Evolutionary conservation across 2,329 filamentous ascomycete species (phyloP), one percentile per base, ranked within the genome.

Genomic region (Cladosporium sp.): DNA sequence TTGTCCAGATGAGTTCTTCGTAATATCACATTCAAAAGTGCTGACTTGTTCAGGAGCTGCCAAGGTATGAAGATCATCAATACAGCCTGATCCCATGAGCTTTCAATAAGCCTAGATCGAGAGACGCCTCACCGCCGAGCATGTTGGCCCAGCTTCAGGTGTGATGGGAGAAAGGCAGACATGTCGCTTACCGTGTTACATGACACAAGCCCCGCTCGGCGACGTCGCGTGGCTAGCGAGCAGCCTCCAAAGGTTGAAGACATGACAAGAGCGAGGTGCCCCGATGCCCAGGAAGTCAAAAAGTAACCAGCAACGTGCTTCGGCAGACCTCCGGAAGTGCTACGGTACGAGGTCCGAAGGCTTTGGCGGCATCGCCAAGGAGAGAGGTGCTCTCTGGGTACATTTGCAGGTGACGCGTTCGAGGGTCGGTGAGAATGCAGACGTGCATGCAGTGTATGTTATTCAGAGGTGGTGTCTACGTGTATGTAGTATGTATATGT

Each of bases 1-100:
- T 30, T 15, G 17, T 5, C 11, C 30, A 11, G 30, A 9, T 34
- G 30, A 34, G 30, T 34, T 34, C 12, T n/a, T 17, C 11, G 40
- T 1, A 25, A 43, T 20, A 43, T 9, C 12, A 14, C 40, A 22
- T 5, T 34, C 17, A n/a, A 50, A 7, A 20, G 8, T n/a, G 45
- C 45, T 50, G 17, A 50, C 45, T 6, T n/a, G 25, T 28, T 12
- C 20, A 56, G 52, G 34, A 38, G 2, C 34, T 56, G 20, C 52
- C 52, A 3, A 56, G 19, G 25, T 56, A 56, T 20, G 42, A 56
- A 39, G 52, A 56, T 19, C 34, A 56, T 14, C 34, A 28, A 20
- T 38, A 38, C n/a, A 49, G 52, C 15, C 30, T 56, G 19, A n/a
- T 19, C 6, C 19, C 17, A 8, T 49, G 52, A 56, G n/a, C 30